Evolutionary conservation across 2,329 filamentous ascomycete genomes (phyloP).

Genomic region (Botryotinia globosa): DNA sequence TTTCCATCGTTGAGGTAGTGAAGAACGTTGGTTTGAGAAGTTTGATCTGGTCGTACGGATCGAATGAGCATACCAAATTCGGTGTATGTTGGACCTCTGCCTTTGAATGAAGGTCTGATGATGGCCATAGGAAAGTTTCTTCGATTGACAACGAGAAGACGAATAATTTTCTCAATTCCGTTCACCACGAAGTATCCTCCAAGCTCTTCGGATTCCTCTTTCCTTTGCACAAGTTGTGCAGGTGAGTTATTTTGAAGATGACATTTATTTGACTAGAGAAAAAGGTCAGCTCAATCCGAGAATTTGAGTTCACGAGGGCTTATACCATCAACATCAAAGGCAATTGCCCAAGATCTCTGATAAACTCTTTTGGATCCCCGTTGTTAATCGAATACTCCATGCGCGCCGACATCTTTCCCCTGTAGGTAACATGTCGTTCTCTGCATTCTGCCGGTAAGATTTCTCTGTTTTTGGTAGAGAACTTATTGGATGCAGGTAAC

Average conservation of each 20-base stretch:
- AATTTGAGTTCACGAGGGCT: conserved; percentile 8
- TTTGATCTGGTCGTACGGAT: conserved; percentile 94
- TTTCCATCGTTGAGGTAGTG: conserved; percentile 96
- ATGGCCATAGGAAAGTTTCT: conserved; percentile 96
- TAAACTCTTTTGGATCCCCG: conserved; percentile 77
- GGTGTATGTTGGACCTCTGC: conserved; percentile 83
- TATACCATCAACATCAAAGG: conserved; percentile 88
- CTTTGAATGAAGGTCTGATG: conserved; percentile 82
- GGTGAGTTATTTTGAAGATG: conserved; percentile 86
- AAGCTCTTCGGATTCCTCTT: conserved; percentile 94
- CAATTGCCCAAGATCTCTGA: conserved; percentile 81
- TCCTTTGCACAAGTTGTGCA: conserved; percentile 74
- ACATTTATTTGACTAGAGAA: conserved; percentile 73
- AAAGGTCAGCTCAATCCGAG: conserved; percentile 29
- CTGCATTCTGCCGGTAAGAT: conserved; percentile 90
- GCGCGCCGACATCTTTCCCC: conserved; percentile 78
- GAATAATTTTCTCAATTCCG: conserved; percentile 94
- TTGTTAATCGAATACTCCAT: conserved; percentile 86
- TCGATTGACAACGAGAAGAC: conserved; percentile 84
- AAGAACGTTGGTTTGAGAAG: conserved; percentile 93
- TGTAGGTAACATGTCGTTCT: conserved; percentile 88
- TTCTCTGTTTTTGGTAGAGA: conserved; percentile 72
- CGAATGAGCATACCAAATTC: conserved; percentile 87
- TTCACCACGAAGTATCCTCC: conserved; percentile 98
- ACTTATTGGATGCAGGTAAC: conserved; percentile 79